Evolutionary conservation across 257 asterid species (phyloP).

Genomic region (Marsdenia floribunda): DNA sequence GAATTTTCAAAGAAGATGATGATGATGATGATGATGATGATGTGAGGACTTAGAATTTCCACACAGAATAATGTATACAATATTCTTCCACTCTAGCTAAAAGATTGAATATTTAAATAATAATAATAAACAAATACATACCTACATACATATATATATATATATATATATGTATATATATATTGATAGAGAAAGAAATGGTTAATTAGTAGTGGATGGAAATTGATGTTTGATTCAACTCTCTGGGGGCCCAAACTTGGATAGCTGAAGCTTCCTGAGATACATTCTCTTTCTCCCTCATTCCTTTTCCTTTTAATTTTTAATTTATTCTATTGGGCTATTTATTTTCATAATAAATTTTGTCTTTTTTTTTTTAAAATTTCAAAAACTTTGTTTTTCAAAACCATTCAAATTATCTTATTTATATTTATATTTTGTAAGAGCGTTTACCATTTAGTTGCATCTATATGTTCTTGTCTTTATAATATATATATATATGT

Average conservation of each 20-base stretch:
- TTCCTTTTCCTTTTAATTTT: background rate
- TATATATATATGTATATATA: background rate
- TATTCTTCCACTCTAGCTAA: background rate
- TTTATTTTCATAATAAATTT: too few species aligned
- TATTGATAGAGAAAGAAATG: background rate
- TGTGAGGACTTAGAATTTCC: background rate
- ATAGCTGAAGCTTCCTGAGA: background rate
- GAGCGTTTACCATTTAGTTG: too few species aligned
- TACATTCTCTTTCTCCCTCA: background rate
- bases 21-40: background rate
- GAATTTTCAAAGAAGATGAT: background rate
- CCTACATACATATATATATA: too few species aligned
- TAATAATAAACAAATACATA: too few species aligned
- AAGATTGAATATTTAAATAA: background rate
- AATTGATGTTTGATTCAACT: constrained; percentile 7
- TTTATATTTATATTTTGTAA: too few species aligned
- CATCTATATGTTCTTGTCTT: too few species aligned
- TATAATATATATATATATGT: too few species aligned
- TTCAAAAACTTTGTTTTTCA: too few species aligned
- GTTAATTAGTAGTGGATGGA: background rate
- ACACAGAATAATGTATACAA: background rate
- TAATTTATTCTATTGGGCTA: too few species aligned
- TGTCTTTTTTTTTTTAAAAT: too few species aligned
- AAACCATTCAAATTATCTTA: too few species aligned
- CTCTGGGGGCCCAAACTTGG: background rate